A percentile compares a stretch with the other conserved stretches of the same genome.
phyloP scores from a whole-genome alignment of 2,329 filamentous ascomycete species.

The Hypoxylon rubiginosum region DNA sequence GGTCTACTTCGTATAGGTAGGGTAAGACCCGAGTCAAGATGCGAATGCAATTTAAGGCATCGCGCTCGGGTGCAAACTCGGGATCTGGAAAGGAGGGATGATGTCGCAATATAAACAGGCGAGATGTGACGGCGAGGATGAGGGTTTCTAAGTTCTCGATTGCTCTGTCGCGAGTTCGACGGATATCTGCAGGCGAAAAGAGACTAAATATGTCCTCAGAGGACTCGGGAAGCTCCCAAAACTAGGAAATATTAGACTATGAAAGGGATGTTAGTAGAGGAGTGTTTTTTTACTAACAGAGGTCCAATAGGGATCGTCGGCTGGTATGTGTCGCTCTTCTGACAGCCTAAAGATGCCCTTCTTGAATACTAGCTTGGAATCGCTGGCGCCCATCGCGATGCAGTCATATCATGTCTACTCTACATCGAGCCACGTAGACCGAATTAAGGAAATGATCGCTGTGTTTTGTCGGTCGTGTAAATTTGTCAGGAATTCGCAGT shows the following conservation, averaged over 20 bases:
- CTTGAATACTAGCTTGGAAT: conserved; percentile 99
- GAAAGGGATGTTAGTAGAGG: conserved; percentile 16
- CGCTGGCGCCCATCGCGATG: conserved; percentile 88
- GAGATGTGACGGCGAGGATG: conserved; percentile 84
- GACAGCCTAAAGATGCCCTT: conserved; percentile 97
- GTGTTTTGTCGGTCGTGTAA: background rate
- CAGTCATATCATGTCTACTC: conserved; percentile 49
- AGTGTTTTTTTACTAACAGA: conserved; percentile 73
- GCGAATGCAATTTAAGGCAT: conserved; percentile 95
- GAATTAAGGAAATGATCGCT: conserved; percentile 1
- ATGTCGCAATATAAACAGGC: conserved; percentile 84
- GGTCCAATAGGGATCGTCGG: conserved; percentile 93
- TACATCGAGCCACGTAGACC: conserved; percentile 38
- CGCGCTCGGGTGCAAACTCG: conserved; percentile 82
- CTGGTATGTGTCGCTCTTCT: conserved; percentile 88
- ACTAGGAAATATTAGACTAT: conserved; percentile 65
- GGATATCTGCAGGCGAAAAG: conserved; percentile 89
- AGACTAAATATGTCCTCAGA: conserved; percentile 97
- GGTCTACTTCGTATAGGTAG: conserved; percentile 91
- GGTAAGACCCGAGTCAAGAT: conserved; percentile 90
- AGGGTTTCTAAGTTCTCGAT: conserved; percentile 92
- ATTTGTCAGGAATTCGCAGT: conserved; percentile 2
- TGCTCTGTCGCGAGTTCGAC: conserved; percentile 86
- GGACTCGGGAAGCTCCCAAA: conserved; percentile 97
- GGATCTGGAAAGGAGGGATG: conserved; percentile 91